These are phyloP conservation scores for Chlamydomonas incerta DNA, from an alignment of 139 green algal genomes.

Conservation along the genomic window DNA sequence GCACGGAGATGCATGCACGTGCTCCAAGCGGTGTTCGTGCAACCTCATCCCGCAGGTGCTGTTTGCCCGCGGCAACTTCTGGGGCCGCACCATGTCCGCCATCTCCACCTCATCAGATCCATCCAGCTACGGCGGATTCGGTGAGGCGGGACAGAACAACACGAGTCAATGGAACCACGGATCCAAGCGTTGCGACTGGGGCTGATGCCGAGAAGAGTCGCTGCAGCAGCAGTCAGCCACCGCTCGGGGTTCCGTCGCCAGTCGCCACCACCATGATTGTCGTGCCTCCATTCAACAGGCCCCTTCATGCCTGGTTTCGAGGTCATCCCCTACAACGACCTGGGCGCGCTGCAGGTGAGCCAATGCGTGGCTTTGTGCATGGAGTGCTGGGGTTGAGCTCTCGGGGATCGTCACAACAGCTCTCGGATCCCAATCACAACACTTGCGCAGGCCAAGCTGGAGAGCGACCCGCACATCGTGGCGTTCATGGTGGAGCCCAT, in stretches of 20 bases:
- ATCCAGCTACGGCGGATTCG: constrained; percentile 67
- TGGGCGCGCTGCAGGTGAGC: constrained; percentile 79
- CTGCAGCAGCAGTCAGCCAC: too few species aligned
- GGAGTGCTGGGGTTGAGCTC: too few species aligned
- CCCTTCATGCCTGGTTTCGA: constrained; percentile 97
- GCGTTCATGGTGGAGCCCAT: constrained; percentile 99
- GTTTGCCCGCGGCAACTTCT: constrained; percentile 91
- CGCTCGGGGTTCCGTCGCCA: too few species aligned
- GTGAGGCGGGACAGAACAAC: constrained; percentile 47
- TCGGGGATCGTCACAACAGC: too few species aligned
- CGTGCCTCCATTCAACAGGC: constrained; percentile 47
- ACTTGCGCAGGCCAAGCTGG: constrained; percentile 32
- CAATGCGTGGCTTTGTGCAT: too few species aligned
- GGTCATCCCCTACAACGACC: constrained; percentile 96
- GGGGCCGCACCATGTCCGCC: constrained; percentile 93
- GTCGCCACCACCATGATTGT: too few species aligned
- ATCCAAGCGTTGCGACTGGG: too few species aligned
- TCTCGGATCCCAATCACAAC: too few species aligned
- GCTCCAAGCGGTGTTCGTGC: too few species aligned
- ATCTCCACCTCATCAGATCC: constrained; percentile 90
- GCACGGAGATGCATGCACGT: too few species aligned
- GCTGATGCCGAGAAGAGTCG: too few species aligned
- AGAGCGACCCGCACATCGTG: constrained; percentile 86
- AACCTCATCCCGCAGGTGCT: constrained; percentile 18
- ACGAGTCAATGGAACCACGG: too few species aligned